These are phyloP conservation scores for Carex myosuroides DNA, from an alignment of 176 grass and related monocot genomes.

Conservation along the genomic window DNA sequence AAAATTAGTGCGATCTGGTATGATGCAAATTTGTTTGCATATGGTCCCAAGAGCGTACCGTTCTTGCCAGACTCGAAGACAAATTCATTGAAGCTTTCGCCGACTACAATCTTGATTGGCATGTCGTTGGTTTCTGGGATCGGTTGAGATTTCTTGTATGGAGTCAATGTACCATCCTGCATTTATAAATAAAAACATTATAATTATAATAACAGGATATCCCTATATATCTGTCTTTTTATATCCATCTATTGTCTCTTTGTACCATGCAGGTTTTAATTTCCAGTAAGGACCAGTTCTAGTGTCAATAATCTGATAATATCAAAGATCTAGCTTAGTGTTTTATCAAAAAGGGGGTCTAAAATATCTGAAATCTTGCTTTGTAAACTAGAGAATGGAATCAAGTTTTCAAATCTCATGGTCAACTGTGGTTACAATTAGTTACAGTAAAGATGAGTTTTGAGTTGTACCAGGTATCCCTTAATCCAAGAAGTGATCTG, in stretches of 20 bases:
- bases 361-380: neutral
- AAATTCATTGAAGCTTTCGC: conserved; percentile 52
- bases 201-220: conserved; percentile 6
- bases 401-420: neutral
- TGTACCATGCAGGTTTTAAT: neutral
- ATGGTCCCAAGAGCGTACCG: conserved; percentile 40
- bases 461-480: conserved; percentile 57
- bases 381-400: neutral
- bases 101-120: conserved; percentile 73
- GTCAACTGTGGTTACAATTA: neutral
- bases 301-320: neutral
- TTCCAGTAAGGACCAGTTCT: neutral
- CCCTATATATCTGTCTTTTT: neutral
- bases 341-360: neutral
- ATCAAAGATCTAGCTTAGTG: neutral
- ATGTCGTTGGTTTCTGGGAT: conserved; percentile 65
- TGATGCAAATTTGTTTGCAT: neutral
- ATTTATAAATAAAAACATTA: conserved; percentile 18
- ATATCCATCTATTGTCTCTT: neutral
- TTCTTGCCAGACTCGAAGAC: conserved; percentile 76
- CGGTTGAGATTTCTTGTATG: conserved; percentile 65
- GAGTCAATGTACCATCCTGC: conserved; percentile 65
- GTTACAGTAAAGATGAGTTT: neutral
- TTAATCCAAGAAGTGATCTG: conserved; percentile 68
- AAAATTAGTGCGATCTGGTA: neutral